Evolutionary conservation across 495 filamentous ascomycete species (phyloP).

Genomic region (Aspergillus ostianus): DNA sequence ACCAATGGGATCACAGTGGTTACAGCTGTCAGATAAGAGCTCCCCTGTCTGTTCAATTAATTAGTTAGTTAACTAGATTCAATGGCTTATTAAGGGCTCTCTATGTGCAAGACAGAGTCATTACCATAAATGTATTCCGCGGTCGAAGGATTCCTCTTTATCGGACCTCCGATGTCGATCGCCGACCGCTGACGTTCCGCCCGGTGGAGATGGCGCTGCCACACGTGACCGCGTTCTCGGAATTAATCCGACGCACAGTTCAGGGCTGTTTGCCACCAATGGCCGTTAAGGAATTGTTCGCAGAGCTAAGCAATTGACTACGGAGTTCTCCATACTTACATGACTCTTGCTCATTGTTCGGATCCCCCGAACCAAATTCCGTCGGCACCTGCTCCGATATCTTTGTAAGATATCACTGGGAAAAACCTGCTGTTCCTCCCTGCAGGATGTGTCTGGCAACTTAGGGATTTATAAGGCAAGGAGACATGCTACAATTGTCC

Average conservation of each 20-base stretch:
- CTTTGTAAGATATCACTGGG: neutral
- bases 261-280: too few species aligned
- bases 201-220: too few species aligned
- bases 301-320: too few species aligned
- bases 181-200: too few species aligned
- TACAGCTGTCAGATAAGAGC: neutral
- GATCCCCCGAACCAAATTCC: neutral
- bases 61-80: too few species aligned
- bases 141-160: neutral
- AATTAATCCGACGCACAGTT: neutral
- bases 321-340: too few species aligned
- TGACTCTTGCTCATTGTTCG: neutral
- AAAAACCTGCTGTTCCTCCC: neutral
- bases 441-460: neutral
- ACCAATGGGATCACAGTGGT: neutral
- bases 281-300: too few species aligned
- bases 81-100: too few species aligned
- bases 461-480: neutral
- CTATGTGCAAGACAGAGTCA: too few species aligned
- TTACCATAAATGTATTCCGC: too few species aligned
- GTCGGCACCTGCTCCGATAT: neutral
- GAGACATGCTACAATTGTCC: neutral
- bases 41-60: neutral
- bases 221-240: neutral
- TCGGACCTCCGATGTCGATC: neutral